Evolutionary conservation across 192 early-diverging fungal species (phyloP).

Genomic region (Paraglomus occultum): DNA sequence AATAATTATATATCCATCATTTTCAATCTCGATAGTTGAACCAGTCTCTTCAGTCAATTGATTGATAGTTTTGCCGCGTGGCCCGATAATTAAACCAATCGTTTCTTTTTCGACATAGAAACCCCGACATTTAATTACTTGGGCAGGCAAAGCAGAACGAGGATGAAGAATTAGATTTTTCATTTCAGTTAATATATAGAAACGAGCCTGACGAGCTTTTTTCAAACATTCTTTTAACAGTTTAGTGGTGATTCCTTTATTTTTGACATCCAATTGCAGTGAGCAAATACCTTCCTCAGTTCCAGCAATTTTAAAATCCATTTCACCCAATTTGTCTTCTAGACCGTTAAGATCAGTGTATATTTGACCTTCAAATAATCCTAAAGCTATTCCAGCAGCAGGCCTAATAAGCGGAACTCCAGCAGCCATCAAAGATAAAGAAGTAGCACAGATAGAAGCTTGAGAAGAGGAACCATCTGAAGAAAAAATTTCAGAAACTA

Average conservation of each 20-base stretch:
- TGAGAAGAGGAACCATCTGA: slow-evolving; percentile 23
- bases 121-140: slow-evolving; percentile 18
- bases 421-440: slow-evolving; percentile 9
- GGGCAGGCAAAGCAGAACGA: neutral
- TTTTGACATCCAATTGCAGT: slow-evolving; percentile 17
- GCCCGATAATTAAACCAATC: slow-evolving; percentile 14
- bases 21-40: slow-evolving; percentile 11
- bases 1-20: slow-evolving; percentile 1
- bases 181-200: slow-evolving; percentile 8
- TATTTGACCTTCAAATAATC: slow-evolving; percentile 21
- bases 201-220: slow-evolving; percentile 5
- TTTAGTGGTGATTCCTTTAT: slow-evolving; percentile 2
- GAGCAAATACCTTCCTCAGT: slow-evolving; percentile 15
- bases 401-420: slow-evolving; percentile 21
- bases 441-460: slow-evolving; percentile 18
- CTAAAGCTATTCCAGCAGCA: slow-evolving; percentile 8
- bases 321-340: slow-evolving; percentile 22
- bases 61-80: slow-evolving; percentile 15
- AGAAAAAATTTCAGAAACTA: slow-evolving; percentile 18
- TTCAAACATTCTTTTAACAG: neutral
- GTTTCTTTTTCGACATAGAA: neutral
- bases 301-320: slow-evolving; percentile 25
- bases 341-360: slow-evolving; percentile 17
- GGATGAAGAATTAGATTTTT: slow-evolving; percentile 5
- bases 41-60: slow-evolving; percentile 9